Conservation (phyloP, 345 rosid genomes). For the Rhodamnia rubescens region DNA sequence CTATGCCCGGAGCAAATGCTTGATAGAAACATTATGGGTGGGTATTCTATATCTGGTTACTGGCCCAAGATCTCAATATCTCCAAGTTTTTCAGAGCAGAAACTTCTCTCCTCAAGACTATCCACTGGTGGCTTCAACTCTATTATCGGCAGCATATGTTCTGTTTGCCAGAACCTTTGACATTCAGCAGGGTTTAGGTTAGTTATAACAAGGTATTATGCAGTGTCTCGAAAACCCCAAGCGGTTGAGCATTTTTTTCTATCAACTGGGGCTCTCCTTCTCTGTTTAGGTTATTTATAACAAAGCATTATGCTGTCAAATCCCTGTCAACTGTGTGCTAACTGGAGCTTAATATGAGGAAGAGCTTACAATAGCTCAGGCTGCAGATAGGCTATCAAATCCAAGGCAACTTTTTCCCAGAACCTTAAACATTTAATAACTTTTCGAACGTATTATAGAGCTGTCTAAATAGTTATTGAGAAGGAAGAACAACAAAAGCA, state of each 20-base stretch:
- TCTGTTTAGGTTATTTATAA: no score
- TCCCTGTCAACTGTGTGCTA: no score
- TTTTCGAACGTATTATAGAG: background rate
- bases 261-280: no score
- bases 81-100: conserved; percentile 72
- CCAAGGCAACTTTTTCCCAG: background rate
- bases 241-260: no score
- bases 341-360: no score
- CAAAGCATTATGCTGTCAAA: no score
- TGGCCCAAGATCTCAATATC: conserved; percentile 86
- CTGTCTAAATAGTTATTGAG: background rate
- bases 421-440: background rate
- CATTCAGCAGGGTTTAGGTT: no score
- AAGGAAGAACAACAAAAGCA: background rate
- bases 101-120: conserved; percentile 89
- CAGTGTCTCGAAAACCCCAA: no score
- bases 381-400: background rate
- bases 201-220: no score
- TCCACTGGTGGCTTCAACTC: conserved; percentile 19
- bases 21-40: conserved; percentile 27
- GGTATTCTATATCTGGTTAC: conserved; percentile 48
- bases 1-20: background rate
- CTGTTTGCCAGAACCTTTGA: no score
- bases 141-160: no score
- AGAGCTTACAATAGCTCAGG: no score